Evolutionary conservation across 306 rosid species (phyloP).

Genomic region (Purshia tridentata): DNA sequence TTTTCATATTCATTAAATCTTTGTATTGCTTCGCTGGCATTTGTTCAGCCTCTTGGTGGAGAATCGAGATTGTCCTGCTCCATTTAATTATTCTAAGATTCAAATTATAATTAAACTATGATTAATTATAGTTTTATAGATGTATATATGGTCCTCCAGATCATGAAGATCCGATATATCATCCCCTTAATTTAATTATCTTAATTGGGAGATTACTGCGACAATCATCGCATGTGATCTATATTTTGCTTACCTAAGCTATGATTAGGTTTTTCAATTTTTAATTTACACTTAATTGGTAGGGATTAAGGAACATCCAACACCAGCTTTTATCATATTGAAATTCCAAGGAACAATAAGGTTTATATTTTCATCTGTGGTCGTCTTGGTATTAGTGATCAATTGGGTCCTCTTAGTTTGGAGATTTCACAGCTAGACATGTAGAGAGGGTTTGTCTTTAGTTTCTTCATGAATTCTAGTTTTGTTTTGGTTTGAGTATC

Average conservation of each 20-base stretch:
- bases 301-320: too few species aligned
- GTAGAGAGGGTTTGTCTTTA: too few species aligned
- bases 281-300: background rate
- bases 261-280: constrained; percentile 3
- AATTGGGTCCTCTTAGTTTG: too few species aligned
- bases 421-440: too few species aligned
- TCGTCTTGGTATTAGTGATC: too few species aligned
- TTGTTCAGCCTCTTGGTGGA: background rate
- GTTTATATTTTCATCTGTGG: too few species aligned
- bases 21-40: constrained; percentile 23
- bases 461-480: too few species aligned
- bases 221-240: constrained; percentile 45
- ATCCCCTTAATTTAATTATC: constrained; percentile 15
- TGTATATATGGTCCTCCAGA: constrained; percentile 31
- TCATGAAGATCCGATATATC: constrained; percentile 35
- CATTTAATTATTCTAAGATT: background rate
- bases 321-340: too few species aligned
- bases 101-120: constrained; percentile 1
- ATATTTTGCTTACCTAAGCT: constrained; percentile 49
- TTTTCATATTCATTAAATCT: constrained; percentile 15
- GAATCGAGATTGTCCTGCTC: background rate
- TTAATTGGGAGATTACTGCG: constrained; percentile 9
- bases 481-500: too few species aligned
- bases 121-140: background rate
- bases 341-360: too few species aligned